These are phyloP conservation scores for Bothriochloa decipiens DNA, from an alignment of 176 grass and related monocot genomes.

Conservation along the genomic window DNA sequence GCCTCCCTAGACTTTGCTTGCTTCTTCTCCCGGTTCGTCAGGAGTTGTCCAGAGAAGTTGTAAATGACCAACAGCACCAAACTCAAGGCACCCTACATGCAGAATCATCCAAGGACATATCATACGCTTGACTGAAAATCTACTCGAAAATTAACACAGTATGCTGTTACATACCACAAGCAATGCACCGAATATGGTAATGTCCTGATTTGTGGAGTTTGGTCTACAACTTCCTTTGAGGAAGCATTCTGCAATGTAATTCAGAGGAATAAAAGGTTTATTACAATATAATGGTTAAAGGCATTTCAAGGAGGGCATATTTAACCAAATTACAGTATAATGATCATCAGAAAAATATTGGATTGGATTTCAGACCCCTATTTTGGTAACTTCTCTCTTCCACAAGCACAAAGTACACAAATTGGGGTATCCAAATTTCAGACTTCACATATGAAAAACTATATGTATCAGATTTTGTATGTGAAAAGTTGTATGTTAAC, in stretches of 20 bases:
- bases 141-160: neutral
- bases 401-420: neutral
- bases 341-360: neutral
- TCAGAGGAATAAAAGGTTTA: neutral
- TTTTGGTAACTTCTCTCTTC: neutral
- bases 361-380: neutral
- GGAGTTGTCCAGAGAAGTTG: conserved; percentile 92
- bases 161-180: conserved; percentile 52
- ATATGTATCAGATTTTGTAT: neutral
- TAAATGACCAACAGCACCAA: conserved; percentile 82
- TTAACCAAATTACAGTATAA: neutral
- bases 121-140: conserved; percentile 9
- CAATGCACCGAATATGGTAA: conserved; percentile 89
- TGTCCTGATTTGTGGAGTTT: conserved; percentile 90
- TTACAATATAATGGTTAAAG: neutral
- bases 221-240: conserved; percentile 65
- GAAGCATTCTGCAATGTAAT: conserved; percentile 66
- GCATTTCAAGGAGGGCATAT: neutral
- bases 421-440: neutral
- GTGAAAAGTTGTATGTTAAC: conserved; percentile 34
- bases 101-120: conserved; percentile 19
- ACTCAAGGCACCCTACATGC: conserved; percentile 67
- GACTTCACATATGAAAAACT: neutral
- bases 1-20: conserved; percentile 93
- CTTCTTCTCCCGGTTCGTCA: conserved; percentile 76